Percentiles rank a stretch among this genome's conserved stretches.
phyloP scores from a whole-genome alignment of 1,284 basidiomycete species.

The Marasmius oreades region DNA sequence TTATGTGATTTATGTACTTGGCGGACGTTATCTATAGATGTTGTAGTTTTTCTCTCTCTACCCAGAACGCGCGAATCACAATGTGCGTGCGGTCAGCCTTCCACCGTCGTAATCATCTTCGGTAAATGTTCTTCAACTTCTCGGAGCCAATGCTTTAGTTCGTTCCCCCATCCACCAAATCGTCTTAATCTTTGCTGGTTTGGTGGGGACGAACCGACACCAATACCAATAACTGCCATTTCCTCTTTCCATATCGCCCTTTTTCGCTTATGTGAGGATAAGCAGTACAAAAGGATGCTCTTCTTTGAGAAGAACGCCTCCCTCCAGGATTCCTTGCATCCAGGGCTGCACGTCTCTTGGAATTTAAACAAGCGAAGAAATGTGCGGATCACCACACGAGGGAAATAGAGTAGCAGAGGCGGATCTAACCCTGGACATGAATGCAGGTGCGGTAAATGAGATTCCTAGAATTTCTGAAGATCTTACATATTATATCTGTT shows the following conservation, averaged over 20 bases:
- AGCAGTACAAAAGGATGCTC: neutral
- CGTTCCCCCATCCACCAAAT: neutral
- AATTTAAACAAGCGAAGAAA: conserved; percentile 43
- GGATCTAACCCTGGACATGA: conserved; percentile 57
- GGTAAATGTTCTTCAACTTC: neutral
- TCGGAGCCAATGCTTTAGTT: neutral
- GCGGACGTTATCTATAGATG: neutral
- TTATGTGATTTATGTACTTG: neutral
- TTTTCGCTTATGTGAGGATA: neutral
- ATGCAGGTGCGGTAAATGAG: conserved; percentile 1
- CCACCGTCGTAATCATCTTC: no score
- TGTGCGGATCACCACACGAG: conserved; percentile 52
- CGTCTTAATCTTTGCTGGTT: neutral
- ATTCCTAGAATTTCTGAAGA: conserved; percentile 4
- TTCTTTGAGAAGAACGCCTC: conserved; percentile 43
- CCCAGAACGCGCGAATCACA: no score
- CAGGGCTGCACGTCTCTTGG: conserved; percentile 42
- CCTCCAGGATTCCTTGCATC: conserved; percentile 42
- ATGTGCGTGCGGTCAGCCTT: no score
- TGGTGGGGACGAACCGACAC: neutral
- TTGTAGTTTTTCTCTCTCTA: no score
- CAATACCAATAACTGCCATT: neutral
- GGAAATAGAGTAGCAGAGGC: conserved; percentile 56
- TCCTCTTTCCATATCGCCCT: neutral
- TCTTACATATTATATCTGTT: conserved; percentile 61